A percentile compares a stretch with the other conserved stretches of the same genome.
Conservation (phyloP, 345 rosid species). For the Murraya paniculata region DNA sequence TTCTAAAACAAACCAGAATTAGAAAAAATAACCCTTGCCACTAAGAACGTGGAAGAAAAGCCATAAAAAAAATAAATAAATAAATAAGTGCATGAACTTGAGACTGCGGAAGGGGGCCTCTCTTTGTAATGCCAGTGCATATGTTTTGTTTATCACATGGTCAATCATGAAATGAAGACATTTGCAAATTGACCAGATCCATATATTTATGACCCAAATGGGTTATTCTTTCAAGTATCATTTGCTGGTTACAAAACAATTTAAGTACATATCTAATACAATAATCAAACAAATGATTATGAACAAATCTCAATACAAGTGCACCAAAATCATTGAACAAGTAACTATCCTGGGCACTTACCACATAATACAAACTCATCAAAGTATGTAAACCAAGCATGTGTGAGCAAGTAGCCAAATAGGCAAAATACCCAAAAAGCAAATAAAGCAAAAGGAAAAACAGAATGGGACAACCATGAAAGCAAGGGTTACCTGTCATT, state of each 20-base stretch:
- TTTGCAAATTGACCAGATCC: constrained; percentile 3
- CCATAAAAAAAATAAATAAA: not conserved
- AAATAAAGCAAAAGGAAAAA: constrained; percentile 11
- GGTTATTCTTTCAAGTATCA: not conserved
- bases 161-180: not conserved
- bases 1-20: not conserved
- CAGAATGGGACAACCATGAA: constrained; percentile 46
- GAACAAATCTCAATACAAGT: not conserved
- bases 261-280: not conserved
- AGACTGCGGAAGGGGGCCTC: not conserved
- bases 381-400: not conserved
- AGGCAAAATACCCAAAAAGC: not conserved
- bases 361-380: not conserved
- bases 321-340: not conserved
- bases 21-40: not conserved
- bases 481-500: constrained; percentile 41
- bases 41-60: not conserved
- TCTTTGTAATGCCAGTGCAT: not conserved
- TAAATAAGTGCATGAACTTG: not conserved
- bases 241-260: not conserved
- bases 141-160: not conserved
- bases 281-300: not conserved
- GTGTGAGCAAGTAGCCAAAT: not conserved
- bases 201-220: not conserved
- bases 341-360: not conserved